A percentile compares a stretch with the other conserved stretches of the same genome.
Evolutionary conservation across 306 rosid species (phyloP).

Genomic region (Parietaria judaica): DNA sequence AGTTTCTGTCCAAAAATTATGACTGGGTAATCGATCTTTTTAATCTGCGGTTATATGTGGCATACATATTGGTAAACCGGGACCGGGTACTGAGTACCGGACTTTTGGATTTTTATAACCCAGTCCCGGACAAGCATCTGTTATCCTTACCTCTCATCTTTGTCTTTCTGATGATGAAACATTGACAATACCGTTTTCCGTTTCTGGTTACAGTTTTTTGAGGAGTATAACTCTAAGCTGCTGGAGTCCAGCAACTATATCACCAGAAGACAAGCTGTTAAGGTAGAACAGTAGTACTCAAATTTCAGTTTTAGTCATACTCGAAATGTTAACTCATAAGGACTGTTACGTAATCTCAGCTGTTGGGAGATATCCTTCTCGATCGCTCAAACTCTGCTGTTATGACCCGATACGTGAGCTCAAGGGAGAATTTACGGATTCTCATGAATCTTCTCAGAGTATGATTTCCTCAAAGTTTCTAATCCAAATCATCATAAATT

Average conservation of each 20-base stretch:
- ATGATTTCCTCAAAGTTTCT: constrained; percentile 28
- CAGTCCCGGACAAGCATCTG: background rate
- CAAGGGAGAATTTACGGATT: constrained; percentile 94
- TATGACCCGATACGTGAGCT: constrained; percentile 96
- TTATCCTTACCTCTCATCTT: background rate
- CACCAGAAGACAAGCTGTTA: constrained; percentile 94
- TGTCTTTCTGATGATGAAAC: constrained; percentile 14
- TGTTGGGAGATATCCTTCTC: constrained; percentile 88
- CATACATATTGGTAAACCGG: background rate
- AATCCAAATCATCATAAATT: background rate
- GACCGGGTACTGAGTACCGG: too few relatives aligned
- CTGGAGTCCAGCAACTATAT: constrained; percentile 90
- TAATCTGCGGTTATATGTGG: background rate
- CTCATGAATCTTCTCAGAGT: constrained; percentile 96
- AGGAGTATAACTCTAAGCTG: constrained; percentile 83
- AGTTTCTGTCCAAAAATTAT: constrained; percentile 83
- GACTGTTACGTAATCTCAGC: constrained; percentile 44
- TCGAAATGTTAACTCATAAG: constrained; percentile 18
- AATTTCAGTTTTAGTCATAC: constrained; percentile 8
- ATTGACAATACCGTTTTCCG: constrained; percentile 13
- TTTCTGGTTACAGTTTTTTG: constrained; percentile 61
- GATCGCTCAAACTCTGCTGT: constrained; percentile 93
- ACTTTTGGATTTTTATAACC: background rate
- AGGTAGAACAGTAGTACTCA: constrained; percentile 38
- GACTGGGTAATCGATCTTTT: constrained; percentile 61